These are phyloP conservation scores for Afroboletus lepidellus DNA, from an alignment of 1,284 basidiomycete genomes.

Conservation along the genomic window DNA sequence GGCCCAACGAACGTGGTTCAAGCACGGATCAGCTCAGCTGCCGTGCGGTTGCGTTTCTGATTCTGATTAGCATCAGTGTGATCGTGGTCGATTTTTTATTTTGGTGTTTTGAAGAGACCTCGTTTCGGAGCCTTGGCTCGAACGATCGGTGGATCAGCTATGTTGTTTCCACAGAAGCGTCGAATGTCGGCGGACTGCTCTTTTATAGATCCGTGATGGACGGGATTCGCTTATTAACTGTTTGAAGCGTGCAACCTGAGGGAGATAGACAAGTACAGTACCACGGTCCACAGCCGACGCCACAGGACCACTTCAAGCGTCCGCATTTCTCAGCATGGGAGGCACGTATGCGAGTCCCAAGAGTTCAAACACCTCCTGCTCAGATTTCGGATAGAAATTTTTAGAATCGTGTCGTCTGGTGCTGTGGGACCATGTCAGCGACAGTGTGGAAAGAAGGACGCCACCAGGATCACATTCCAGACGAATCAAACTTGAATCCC, in stretches of 20 bases:
- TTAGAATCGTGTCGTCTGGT: constrained; percentile 65
- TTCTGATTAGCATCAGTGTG: background rate
- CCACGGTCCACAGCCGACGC: background rate
- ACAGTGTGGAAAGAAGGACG: constrained; percentile 8
- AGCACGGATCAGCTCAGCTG: background rate
- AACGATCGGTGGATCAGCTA: background rate
- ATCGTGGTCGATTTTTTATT: background rate
- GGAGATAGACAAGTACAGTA: background rate
- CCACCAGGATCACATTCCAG: constrained; percentile 57
- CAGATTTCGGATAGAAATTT: constrained; percentile 55
- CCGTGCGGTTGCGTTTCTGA: background rate
- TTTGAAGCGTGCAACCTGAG: background rate
- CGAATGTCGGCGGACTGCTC: background rate
- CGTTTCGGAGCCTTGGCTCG: background rate
- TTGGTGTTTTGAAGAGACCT: background rate
- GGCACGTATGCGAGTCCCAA: constrained; percentile 69
- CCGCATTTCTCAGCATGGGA: constrained; percentile 67
- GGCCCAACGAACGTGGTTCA: background rate
- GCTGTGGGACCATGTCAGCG: constrained; percentile 8
- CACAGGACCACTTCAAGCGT: constrained; percentile 38
- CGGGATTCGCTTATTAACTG: background rate
- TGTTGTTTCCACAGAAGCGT: background rate
- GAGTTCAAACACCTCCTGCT: constrained; percentile 67
- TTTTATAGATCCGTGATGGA: background rate
- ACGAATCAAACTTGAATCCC: constrained; percentile 77